These are phyloP conservation scores for Ophioceras dolichostomum DNA, from an alignment of 2,329 filamentous ascomycete species.

Conservation along the genomic window DNA sequence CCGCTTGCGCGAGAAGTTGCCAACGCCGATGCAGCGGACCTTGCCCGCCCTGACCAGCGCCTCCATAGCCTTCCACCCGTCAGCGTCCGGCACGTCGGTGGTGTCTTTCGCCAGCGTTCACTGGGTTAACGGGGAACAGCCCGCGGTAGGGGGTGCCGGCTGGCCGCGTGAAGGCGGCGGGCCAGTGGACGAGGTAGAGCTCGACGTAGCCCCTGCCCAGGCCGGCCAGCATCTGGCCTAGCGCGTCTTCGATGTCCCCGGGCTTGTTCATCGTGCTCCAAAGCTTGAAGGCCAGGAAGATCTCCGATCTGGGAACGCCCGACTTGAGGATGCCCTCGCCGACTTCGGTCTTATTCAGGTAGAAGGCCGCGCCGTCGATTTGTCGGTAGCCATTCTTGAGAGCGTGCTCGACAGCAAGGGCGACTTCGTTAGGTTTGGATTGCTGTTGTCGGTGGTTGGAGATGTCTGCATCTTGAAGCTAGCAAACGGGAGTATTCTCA, in stretches of 20 bases:
- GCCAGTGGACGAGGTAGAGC: conserved; percentile 37
- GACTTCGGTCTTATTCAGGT: conserved; percentile 20
- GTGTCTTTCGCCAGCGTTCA: conserved; percentile 7
- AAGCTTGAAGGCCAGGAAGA: conserved; percentile 51
- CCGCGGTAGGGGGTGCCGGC: background rate
- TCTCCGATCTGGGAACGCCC: conserved; percentile 6
- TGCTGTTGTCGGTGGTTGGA: too few species aligned
- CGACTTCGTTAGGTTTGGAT: conserved; percentile 26
- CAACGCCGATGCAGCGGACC: conserved; percentile 34
- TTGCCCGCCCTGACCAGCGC: conserved; percentile 23
- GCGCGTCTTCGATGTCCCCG: conserved; percentile 38
- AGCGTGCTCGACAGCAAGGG: conserved; percentile 33
- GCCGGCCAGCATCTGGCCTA: conserved; percentile 34
- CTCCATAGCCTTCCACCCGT: conserved; percentile 27
- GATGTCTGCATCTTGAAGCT: too few species aligned
- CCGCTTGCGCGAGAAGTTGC: conserved; percentile 32
- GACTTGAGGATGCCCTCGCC: conserved; percentile 6
- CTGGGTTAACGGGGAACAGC: conserved; percentile 38
- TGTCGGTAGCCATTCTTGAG: conserved; percentile 25
- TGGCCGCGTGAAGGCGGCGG: background rate
- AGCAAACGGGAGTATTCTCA: background rate
- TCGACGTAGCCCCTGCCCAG: conserved; percentile 40
- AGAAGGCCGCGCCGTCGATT: conserved; percentile 20
- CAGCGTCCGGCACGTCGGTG: conserved; percentile 13
- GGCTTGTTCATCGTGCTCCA: conserved; percentile 53